Percentiles rank a stretch among this genome's conserved stretches.
These are phyloP conservation scores for Pterocarpus macrocarpus DNA, from an alignment of 306 rosid species.

Conservation along the genomic window DNA sequence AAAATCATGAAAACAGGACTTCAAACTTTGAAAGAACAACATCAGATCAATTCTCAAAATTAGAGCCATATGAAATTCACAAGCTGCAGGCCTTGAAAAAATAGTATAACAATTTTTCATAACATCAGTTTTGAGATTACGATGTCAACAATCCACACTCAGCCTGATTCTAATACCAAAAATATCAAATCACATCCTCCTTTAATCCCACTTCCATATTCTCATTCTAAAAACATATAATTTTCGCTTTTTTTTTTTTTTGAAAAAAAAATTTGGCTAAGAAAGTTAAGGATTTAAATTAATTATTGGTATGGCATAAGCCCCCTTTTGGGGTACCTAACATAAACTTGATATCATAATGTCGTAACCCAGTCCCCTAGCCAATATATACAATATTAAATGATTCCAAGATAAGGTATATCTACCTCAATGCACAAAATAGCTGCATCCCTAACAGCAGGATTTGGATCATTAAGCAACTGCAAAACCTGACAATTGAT, in stretches of 20 bases:
- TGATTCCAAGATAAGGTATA: slow-evolving; percentile 30
- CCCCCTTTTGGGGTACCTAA: slow-evolving; percentile 6
- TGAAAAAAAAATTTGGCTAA: background rate
- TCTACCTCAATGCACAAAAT: slow-evolving; percentile 93
- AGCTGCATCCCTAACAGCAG: slow-evolving; percentile 95
- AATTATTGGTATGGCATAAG: slow-evolving; percentile 27
- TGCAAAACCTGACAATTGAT: slow-evolving; percentile 77
- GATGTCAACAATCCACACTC: background rate
- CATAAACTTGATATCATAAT: slow-evolving; percentile 19
- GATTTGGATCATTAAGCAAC: slow-evolving; percentile 91
- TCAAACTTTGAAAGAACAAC: slow-evolving; percentile 19
- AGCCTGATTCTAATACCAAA: slow-evolving; percentile 7
- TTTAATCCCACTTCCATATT: slow-evolving; percentile 26
- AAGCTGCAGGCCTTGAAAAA: slow-evolving; percentile 22
- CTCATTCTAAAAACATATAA: slow-evolving; percentile 17
- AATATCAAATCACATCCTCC: slow-evolving; percentile 12
- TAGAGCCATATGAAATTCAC: slow-evolving; percentile 32
- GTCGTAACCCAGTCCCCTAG: slow-evolving; percentile 1
- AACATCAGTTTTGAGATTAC: slow-evolving; percentile 19
- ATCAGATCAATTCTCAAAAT: slow-evolving; percentile 33
- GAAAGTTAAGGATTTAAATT: slow-evolving; percentile 16
- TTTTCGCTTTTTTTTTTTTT: background rate
- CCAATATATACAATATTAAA: slow-evolving; percentile 19
- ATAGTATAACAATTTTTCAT: background rate
- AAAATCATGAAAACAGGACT: slow-evolving; percentile 1